Base-by-base conservation (phyloP, 441 rosid genomes). In the Sinapis alba region DNA sequence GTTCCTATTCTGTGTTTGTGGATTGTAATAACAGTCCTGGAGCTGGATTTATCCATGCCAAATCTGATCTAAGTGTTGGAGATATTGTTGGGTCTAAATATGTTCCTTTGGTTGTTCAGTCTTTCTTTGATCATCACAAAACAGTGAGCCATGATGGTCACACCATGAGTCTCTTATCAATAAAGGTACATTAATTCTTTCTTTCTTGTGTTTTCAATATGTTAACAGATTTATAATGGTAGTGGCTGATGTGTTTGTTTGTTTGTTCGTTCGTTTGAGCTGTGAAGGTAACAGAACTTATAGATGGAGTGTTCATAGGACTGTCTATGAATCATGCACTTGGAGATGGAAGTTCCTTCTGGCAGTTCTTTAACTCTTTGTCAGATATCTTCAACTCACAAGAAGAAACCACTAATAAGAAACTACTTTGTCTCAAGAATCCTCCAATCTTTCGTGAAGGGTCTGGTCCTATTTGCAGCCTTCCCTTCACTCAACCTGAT, bases 231-330 rank as follows among this genome's bases (percentile, higher is more conserved):
- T n/a, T n/a, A n/a, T n/a, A 50, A 19, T 50, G 54, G 18, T 50
- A 51, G 5, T 0, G 57, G 15, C 7, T 54, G 15, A 20, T 9
- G 10, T 19, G 41, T 3, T 50, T 3, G 11, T 19, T 12, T 13
- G 15, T 4, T 11, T 23, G 5, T 24, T 12, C 4, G 15, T 4
- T 11, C 12, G 5, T 24, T 57, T 24, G 61, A 56, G 61, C 1
- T 24, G 62, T 13, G 53, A 16, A 78, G 77, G 81, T 83, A 9
- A 94, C 94, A 0, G 88, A 92, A 20, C 57, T 92, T 8, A 73
- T 73, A 2, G 97, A 94, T 68, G 96, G 98, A 3, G 67, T 94
- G 3, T 94, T 94, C 75, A 67, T 90, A 13, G 98, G 97, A 23
- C 76, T 85, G 72, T 91, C 96, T 3, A 77, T 87, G 79, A 94